These are phyloP conservation scores for Apiospora sp. DNA, from an alignment of 2,329 filamentous ascomycete species.

Conservation along the genomic window DNA sequence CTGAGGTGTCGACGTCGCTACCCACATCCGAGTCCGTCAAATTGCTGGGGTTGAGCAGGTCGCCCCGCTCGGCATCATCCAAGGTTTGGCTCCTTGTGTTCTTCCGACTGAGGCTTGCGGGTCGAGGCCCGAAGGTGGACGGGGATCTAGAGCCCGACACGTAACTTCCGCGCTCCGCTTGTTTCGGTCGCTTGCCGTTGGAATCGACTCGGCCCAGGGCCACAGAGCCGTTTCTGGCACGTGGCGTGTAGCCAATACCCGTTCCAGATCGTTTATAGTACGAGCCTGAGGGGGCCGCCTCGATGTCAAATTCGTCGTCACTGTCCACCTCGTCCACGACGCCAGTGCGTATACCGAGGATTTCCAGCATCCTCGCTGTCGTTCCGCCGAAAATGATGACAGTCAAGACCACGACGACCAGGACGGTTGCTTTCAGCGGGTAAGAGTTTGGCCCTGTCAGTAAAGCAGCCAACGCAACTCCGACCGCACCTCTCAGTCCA, in stretches of 20 bases:
- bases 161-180: constrained; percentile 54
- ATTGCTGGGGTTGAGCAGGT: constrained; percentile 58
- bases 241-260: constrained; percentile 80
- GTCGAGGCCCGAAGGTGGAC: constrained; percentile 47
- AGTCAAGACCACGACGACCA: constrained; percentile 95
- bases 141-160: constrained; percentile 63
- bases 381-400: constrained; percentile 99
- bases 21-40: constrained; percentile 66
- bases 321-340: constrained; percentile 97
- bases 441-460: constrained; percentile 83
- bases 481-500: constrained; percentile 91
- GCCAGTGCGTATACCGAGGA: constrained; percentile 93
- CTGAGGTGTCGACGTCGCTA: constrained; percentile 71
- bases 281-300: constrained; percentile 73
- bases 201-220: constrained; percentile 61
- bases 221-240: constrained; percentile 66
- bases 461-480: constrained; percentile 90
- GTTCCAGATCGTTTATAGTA: constrained; percentile 83
- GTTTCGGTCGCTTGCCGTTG: constrained; percentile 36
- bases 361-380: constrained; percentile 96
- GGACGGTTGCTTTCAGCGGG: constrained; percentile 89
- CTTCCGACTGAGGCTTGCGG: constrained; percentile 61
- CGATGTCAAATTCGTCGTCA: constrained; percentile 98
- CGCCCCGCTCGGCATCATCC: constrained; percentile 62
- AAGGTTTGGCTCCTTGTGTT: constrained; percentile 50